phyloP scores from a whole-genome alignment of 1,139 yeast genomes.

The Saccharomycopsis hybrid region DNA sequence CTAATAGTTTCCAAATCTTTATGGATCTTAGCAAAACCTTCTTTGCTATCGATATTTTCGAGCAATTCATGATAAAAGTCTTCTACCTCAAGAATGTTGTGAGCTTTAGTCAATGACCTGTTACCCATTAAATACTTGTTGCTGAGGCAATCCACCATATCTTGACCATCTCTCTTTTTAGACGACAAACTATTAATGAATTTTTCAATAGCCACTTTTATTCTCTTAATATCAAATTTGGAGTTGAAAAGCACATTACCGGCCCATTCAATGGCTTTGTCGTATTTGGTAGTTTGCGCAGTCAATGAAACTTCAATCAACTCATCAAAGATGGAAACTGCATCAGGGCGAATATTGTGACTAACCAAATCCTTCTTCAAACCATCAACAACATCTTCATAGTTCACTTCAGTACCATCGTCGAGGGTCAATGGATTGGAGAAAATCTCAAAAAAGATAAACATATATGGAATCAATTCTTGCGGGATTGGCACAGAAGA shows the following conservation, averaged over 20 bases:
- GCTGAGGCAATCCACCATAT: constrained; percentile 61
- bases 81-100: constrained; percentile 63
- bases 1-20: constrained; percentile 54
- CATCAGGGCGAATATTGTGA: constrained; percentile 48
- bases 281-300: constrained; percentile 57
- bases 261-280: constrained; percentile 71
- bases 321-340: constrained; percentile 60
- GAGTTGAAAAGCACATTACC: constrained; percentile 55
- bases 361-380: constrained; percentile 71
- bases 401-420: constrained; percentile 53
- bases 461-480: constrained; percentile 56
- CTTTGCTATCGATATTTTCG: constrained; percentile 46
- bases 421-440: constrained; percentile 65
- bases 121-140: constrained; percentile 47
- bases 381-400: constrained; percentile 67
- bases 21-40: constrained; percentile 39
- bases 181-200: constrained; percentile 72
- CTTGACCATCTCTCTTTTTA: constrained; percentile 69
- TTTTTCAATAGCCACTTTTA: constrained; percentile 66
- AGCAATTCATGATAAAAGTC: constrained; percentile 45
- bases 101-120: constrained; percentile 59
- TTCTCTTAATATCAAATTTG: constrained; percentile 66
- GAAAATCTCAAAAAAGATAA: constrained; percentile 60
- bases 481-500: constrained; percentile 59
- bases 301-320: constrained; percentile 54